These are phyloP conservation scores for Pythium apleroticum DNA, from an alignment of 352 stramenopile species.

Conservation along the genomic window DNA sequence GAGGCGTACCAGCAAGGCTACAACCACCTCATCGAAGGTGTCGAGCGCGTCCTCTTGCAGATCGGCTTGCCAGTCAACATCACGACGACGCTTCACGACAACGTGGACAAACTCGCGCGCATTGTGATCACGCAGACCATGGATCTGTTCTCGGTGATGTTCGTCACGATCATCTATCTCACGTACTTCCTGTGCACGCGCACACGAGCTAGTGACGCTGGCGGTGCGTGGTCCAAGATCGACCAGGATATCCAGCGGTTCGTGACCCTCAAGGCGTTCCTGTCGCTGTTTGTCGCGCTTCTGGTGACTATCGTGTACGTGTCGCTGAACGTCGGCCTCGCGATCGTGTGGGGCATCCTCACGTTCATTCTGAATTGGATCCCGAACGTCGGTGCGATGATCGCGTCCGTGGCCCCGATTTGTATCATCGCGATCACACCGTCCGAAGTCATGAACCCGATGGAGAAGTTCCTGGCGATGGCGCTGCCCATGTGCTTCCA, in stretches of 20 bases:
- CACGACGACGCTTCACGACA: constrained; percentile 88
- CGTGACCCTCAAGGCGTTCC: constrained; percentile 87
- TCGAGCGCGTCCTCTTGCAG: constrained; percentile 67
- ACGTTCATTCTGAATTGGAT: constrained; percentile 91
- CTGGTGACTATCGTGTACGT: constrained; percentile 89
- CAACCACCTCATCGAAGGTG: constrained; percentile 59
- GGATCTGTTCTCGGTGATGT: constrained; percentile 89
- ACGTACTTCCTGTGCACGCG: constrained; percentile 88
- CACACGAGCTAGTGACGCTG: constrained; percentile 79
- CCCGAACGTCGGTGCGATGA: constrained; percentile 88
- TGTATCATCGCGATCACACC: constrained; percentile 88
- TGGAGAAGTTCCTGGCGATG: constrained; percentile 89
- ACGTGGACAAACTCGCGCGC: constrained; percentile 85
- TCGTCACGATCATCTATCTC: constrained; percentile 89
- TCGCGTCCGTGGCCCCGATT: constrained; percentile 78
- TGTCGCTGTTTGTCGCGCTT: constrained; percentile 85
- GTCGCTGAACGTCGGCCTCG: constrained; percentile 85
- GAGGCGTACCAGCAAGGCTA: constrained; percentile 83
- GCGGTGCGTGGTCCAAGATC: constrained; percentile 87
- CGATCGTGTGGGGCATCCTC: constrained; percentile 87
- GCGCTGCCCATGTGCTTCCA: constrained; percentile 85
- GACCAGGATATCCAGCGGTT: constrained; percentile 89
- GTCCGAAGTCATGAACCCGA: constrained; percentile 81
- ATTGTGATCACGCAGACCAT: constrained; percentile 87
- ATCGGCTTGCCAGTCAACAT: constrained; percentile 86